phyloP scores from a whole-genome alignment of 1,284 basidiomycete genomes.

The Trametes versicolor region DNA sequence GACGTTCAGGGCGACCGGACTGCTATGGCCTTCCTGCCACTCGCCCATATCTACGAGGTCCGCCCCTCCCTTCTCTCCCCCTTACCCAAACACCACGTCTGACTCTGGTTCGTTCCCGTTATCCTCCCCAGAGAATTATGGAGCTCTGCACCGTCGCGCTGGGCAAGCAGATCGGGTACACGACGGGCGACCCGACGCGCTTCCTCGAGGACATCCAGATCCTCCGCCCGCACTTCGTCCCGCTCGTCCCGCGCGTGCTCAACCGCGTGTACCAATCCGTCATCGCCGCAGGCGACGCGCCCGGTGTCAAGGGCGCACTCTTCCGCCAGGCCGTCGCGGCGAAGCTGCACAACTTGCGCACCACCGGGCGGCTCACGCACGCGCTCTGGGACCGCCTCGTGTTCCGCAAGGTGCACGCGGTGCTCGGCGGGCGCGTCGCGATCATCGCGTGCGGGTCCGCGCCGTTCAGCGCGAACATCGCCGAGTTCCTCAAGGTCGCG shows the following conservation, averaged over 20 bases:
- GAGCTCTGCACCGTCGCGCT: constrained; percentile 66
- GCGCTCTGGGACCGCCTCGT: constrained; percentile 91
- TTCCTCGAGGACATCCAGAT: constrained; percentile 92
- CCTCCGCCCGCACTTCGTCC: constrained; percentile 86
- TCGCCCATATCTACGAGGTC: constrained; percentile 93
- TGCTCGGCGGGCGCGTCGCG: constrained; percentile 82
- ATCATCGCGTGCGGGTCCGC: constrained; percentile 84
- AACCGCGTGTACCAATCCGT: constrained; percentile 88
- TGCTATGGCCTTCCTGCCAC: constrained; percentile 79
- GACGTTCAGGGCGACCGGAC: constrained; percentile 54
- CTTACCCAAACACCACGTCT: not conserved
- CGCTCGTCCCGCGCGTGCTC: constrained; percentile 87
- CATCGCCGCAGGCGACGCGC: constrained; percentile 80
- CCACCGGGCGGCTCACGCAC: constrained; percentile 81
- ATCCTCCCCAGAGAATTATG: constrained; percentile 59
- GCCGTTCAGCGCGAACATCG: constrained; percentile 81
- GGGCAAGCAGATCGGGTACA: constrained; percentile 88
- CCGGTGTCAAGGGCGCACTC: constrained; percentile 87
- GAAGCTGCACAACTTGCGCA: constrained; percentile 83
- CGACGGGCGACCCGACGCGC: constrained; percentile 88
- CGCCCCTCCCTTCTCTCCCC: not conserved
- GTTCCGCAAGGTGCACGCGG: constrained; percentile 90
- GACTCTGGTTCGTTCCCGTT: not conserved
- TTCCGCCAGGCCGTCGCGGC: constrained; percentile 84
- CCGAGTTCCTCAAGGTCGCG: constrained; percentile 87